Conservation (phyloP, 176 grass and related monocot species). For the Avena insularis region DNA sequence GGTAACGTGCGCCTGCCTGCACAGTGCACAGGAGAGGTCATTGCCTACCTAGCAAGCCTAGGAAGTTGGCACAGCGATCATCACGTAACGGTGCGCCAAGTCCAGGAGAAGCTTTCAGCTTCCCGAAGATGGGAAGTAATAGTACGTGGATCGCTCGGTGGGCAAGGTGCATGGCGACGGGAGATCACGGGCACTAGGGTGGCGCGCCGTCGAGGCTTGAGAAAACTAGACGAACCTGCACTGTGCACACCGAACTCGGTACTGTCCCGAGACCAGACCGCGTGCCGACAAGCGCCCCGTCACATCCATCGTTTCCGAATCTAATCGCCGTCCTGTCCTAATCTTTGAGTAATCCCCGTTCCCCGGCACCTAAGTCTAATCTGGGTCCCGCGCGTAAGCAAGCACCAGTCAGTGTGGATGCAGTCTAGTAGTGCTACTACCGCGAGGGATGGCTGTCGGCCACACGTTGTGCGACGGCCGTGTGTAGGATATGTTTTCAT, state of each 20-base stretch:
- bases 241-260: conserved; percentile 28
- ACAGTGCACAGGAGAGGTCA: background rate
- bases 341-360: conserved; percentile 20
- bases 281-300: conserved; percentile 41
- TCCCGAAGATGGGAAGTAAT: too few species aligned
- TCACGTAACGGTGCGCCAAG: background rate
- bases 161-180: conserved; percentile 20
- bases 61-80: background rate
- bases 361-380: background rate
- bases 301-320: conserved; percentile 2
- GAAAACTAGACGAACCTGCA: conserved; percentile 5
- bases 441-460: too few species aligned
- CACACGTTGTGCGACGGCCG: too few species aligned
- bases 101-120: too few species aligned
- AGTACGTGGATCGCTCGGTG: background rate
- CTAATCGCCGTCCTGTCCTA: background rate
- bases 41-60: background rate
- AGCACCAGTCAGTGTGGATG: background rate
- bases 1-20: background rate
- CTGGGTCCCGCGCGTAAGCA: background rate
- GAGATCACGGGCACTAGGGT: background rate
- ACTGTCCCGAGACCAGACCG: conserved; percentile 48
- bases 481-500: too few species aligned
- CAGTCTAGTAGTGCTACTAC: too few species aligned
- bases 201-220: background rate